phyloP scores from a whole-genome alignment of 345 rosid genomes.

The Sonneratia alba region DNA sequence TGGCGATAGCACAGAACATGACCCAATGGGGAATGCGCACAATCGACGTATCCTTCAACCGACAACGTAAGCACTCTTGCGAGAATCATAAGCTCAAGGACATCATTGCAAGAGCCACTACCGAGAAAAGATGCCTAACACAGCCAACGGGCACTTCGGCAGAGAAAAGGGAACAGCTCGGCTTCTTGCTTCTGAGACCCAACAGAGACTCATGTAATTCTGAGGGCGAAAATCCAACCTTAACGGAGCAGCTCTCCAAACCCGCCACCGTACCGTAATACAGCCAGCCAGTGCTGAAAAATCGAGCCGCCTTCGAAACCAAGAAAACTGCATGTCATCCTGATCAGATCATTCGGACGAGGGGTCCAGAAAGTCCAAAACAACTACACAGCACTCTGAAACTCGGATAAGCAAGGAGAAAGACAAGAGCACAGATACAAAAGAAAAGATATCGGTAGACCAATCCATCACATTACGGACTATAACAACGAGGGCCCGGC shows the following conservation, averaged over 20 bases:
- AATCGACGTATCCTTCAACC: background rate
- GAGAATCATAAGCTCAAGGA: background rate
- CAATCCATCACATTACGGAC: too few relatives aligned
- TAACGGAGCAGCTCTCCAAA: background rate
- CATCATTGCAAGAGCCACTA: background rate
- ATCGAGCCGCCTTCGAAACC: background rate
- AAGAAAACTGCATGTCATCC: background rate
- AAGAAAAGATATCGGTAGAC: too few relatives aligned
- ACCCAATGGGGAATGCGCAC: background rate
- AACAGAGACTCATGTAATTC: background rate
- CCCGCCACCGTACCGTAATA: too few relatives aligned
- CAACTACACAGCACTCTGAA: too few relatives aligned
- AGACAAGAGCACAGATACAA: too few relatives aligned
- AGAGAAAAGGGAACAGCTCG: background rate
- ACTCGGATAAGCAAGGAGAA: too few relatives aligned
- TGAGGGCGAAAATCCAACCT: background rate
- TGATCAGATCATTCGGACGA: too few relatives aligned
- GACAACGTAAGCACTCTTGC: background rate
- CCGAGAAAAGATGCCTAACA: background rate
- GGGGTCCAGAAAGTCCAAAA: too few relatives aligned
- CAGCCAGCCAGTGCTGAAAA: too few relatives aligned
- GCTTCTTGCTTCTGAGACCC: background rate
- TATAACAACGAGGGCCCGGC: slow-evolving; percentile 36
- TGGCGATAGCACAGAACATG: background rate
- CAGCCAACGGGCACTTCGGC: background rate